Evolutionary conservation across 371 early-diverging fungal species (phyloP).

Genomic region (Mucor indicus): DNA sequence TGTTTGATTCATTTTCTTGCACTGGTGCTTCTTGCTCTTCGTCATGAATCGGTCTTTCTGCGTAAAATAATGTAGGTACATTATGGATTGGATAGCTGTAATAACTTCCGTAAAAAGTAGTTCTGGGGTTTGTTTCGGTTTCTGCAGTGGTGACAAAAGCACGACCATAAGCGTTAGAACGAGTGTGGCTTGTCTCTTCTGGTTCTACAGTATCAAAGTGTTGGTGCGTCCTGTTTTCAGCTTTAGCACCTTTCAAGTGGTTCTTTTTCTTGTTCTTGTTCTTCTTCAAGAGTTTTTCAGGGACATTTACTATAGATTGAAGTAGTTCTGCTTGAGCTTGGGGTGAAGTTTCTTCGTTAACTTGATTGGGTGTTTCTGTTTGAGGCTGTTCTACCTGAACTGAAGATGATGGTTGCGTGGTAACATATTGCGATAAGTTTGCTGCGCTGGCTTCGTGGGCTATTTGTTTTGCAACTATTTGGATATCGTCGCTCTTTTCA

Average conservation of each 20-base stretch:
- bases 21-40: background rate
- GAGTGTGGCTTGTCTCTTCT: background rate
- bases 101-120: no score
- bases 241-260: slow-evolving; percentile 6
- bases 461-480: background rate
- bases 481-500: background rate
- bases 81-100: slow-evolving; percentile 14
- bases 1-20: no score
- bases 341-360: no score
- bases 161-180: slow-evolving; percentile 15
- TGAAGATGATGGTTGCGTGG: background rate
- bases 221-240: background rate
- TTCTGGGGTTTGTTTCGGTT: no score
- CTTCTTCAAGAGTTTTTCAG: slow-evolving; percentile 6
- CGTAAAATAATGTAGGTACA: slow-evolving; percentile 17
- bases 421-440: background rate
- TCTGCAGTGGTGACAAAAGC: slow-evolving; percentile 17
- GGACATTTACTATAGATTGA: no score
- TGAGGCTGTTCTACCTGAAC: background rate
- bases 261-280: slow-evolving; percentile 20
- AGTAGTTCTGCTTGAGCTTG: background rate
- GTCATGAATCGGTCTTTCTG: slow-evolving; percentile 3
- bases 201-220: background rate
- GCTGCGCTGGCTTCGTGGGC: background rate
- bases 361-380: background rate